phyloP scores from a whole-genome alignment of 169 alveolate species.

The Nephromyces sp. region DNA sequence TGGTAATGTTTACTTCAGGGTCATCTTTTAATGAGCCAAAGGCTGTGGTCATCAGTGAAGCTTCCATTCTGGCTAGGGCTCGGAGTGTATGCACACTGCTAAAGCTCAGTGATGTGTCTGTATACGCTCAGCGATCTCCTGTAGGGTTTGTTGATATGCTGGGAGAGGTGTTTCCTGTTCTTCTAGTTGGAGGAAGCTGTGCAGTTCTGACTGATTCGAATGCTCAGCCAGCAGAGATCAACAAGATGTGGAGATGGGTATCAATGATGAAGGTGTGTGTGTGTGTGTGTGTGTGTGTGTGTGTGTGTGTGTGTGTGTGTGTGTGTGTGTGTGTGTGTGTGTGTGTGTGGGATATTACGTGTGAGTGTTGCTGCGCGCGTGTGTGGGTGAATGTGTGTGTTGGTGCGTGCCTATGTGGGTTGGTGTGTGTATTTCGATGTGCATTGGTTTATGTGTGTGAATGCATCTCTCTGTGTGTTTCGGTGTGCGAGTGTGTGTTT shows the following conservation, averaged over 20 bases:
- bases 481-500: too few relatives aligned
- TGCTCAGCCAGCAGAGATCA: not conserved
- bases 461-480: too few relatives aligned
- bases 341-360: too few relatives aligned
- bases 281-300: not conserved
- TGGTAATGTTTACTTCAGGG: not conserved
- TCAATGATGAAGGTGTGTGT: not conserved
- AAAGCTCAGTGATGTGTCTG: not conserved
- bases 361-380: too few relatives aligned
- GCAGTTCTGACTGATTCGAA: not conserved
- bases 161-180: not conserved
- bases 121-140: slow-evolving; percentile 6
- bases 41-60: not conserved
- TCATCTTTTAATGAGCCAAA: not conserved
- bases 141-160: slow-evolving; percentile 2
- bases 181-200: slow-evolving; percentile 1
- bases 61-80: not conserved
- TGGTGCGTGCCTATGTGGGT: too few relatives aligned
- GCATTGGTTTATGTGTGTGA: too few relatives aligned
- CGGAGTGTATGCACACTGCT: not conserved
- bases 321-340: too few relatives aligned
- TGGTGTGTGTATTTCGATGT: too few relatives aligned
- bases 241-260: not conserved
- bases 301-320: too few relatives aligned
- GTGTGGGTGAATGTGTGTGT: too few relatives aligned